A percentile compares a stretch with the other conserved stretches of the same genome.
Conservation (phyloP, 1,139 yeast species). For the Trichomonascaceae sp. region DNA sequence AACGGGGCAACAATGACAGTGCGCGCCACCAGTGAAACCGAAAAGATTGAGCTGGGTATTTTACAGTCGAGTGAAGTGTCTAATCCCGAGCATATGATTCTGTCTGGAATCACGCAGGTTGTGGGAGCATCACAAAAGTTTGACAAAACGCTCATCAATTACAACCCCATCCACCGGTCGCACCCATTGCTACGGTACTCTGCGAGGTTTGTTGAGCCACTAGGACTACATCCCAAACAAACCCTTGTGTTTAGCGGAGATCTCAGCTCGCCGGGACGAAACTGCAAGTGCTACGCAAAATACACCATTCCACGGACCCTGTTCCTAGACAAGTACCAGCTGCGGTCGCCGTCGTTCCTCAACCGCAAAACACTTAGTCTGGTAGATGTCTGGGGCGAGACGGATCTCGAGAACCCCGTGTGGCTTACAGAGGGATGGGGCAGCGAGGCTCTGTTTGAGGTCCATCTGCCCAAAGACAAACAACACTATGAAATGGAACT, state of each 20-base stretch:
- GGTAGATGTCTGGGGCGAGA: constrained; percentile 31
- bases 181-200: constrained; percentile 14
- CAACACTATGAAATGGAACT: constrained; percentile 23
- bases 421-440: constrained; percentile 37
- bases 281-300: constrained; percentile 30
- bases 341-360: constrained; percentile 19
- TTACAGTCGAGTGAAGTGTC: constrained; percentile 5
- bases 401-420: constrained; percentile 35
- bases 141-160: constrained; percentile 15
- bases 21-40: constrained; percentile 1
- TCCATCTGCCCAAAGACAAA: constrained; percentile 16
- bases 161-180: constrained; percentile 13
- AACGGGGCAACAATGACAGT: not conserved
- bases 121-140: constrained; percentile 1
- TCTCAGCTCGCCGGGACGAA: constrained; percentile 9
- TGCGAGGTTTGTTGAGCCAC: constrained; percentile 25
- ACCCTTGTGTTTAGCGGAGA: constrained; percentile 11
- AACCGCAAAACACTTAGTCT: constrained; percentile 17
- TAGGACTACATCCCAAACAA: constrained; percentile 35
- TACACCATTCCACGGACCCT: constrained; percentile 27
- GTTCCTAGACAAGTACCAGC: constrained; percentile 31
- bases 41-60: constrained; percentile 18
- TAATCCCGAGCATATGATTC: not conserved
- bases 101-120: not conserved
- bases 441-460: constrained; percentile 29